phyloP scores from a whole-genome alignment of 1,284 basidiomycete species.

The Schizophyllum amplum region DNA sequence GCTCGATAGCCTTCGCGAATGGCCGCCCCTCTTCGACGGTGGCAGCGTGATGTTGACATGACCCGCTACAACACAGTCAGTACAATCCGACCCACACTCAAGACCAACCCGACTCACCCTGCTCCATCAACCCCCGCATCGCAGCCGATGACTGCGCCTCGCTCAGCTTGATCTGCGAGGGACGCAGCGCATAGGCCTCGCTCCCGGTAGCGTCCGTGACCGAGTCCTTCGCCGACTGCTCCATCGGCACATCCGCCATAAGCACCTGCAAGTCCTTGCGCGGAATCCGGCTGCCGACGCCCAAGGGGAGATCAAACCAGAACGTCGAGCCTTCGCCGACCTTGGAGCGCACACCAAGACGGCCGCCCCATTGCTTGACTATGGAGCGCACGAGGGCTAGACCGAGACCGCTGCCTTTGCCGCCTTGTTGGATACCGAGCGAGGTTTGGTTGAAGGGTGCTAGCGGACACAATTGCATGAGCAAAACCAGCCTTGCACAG shows the following conservation, averaged over 20 bases:
- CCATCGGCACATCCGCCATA: slow-evolving; percentile 28
- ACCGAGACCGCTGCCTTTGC: slow-evolving; percentile 13
- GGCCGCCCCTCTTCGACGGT: not conserved
- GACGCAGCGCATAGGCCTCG: not conserved
- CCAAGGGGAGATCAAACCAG: slow-evolving; percentile 13
- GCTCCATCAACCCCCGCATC: slow-evolving; percentile 62
- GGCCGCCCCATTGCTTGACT: slow-evolving; percentile 13
- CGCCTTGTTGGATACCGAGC: slow-evolving; percentile 13
- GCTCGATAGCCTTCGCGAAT: not conserved
- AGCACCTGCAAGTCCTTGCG: not conserved
- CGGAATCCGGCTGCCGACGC: slow-evolving; percentile 7
- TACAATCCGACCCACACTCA: slow-evolving; percentile 12
- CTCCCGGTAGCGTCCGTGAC: not conserved
- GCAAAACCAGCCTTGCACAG: not conserved
- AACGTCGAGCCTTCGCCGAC: slow-evolving; percentile 13
- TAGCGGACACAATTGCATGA: slow-evolving; percentile 35
- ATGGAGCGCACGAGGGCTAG: slow-evolving; percentile 14
- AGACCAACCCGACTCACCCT: slow-evolving; percentile 33
- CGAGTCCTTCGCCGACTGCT: slow-evolving; percentile 34
- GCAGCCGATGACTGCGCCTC: slow-evolving; percentile 34
- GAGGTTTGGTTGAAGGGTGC: slow-evolving; percentile 14
- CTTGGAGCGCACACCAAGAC: slow-evolving; percentile 12
- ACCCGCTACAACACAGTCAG: slow-evolving; percentile 33
- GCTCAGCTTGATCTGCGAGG: not conserved
- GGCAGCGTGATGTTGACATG: slow-evolving; percentile 34